Conservation (phyloP, 441 rosid species). For the Omphalea diandra region DNA sequence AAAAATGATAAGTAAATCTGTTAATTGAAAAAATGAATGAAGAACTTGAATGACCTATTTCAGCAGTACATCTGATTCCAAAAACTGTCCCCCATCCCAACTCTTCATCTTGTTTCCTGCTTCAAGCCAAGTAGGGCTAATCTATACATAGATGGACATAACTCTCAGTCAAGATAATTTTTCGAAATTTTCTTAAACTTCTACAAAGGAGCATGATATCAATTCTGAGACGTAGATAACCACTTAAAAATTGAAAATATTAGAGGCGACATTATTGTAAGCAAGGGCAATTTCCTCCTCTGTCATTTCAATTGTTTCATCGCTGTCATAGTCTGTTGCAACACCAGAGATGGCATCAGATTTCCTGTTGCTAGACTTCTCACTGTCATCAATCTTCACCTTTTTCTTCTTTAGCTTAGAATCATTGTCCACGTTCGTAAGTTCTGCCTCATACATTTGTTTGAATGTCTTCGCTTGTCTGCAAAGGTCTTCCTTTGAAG, state of each 20-base stretch:
- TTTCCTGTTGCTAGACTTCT: constrained; percentile 18
- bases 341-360: constrained; percentile 23
- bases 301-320: constrained; percentile 90
- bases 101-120: too few species aligned
- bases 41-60: not conserved
- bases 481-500: constrained; percentile 51
- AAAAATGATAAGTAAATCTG: not conserved
- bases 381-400: constrained; percentile 24
- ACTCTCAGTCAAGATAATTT: not conserved
- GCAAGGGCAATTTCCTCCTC: constrained; percentile 82
- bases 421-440: constrained; percentile 28
- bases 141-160: not conserved
- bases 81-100: too few species aligned
- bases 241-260: constrained; percentile 27
- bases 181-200: not conserved
- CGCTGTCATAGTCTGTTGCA: constrained; percentile 61
- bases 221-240: not conserved
- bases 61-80: not conserved
- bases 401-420: constrained; percentile 22
- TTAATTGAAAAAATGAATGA: not conserved
- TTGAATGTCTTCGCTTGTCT: constrained; percentile 60
- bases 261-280: constrained; percentile 37
- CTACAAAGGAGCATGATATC: not conserved
- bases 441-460: constrained; percentile 57
- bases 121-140: not conserved